Conservation (phyloP, 306 rosid species). For the Cercis canadensis region DNA sequence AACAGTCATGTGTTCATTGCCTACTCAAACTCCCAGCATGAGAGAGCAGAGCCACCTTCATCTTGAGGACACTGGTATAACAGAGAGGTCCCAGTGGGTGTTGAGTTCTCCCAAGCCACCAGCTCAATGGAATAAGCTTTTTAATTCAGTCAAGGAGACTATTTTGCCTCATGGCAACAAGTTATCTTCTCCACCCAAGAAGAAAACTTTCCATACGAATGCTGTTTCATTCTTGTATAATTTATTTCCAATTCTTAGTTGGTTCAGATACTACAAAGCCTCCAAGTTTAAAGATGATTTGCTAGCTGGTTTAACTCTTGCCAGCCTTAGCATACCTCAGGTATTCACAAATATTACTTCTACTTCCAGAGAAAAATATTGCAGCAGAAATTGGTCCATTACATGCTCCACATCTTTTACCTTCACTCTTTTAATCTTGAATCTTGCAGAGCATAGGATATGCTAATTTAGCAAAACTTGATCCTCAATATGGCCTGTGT, state of each 20-base stretch:
- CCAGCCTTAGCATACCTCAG: conserved; percentile 94
- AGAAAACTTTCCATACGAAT: conserved; percentile 25
- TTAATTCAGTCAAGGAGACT: conserved; percentile 41
- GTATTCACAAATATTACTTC: conserved; percentile 36
- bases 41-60: conserved; percentile 40
- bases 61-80: conserved; percentile 28
- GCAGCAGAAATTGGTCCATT: background rate
- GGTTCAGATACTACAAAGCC: conserved; percentile 66
- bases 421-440: conserved; percentile 5
- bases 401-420: background rate
- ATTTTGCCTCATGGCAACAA: conserved; percentile 47
- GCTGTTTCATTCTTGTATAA: conserved; percentile 39
- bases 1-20: conserved; percentile 46
- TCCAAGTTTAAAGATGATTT: conserved; percentile 68
- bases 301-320: conserved; percentile 88
- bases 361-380: background rate
- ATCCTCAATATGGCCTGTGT: conserved; percentile 92
- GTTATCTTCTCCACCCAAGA: conserved; percentile 39
- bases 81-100: conserved; percentile 58
- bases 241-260: conserved; percentile 74
- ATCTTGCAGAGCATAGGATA: conserved; percentile 87
- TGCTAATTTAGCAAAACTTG: conserved; percentile 84
- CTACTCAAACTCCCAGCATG: conserved; percentile 35
- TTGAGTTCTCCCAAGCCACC: conserved; percentile 74
- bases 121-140: conserved; percentile 47